phyloP scores from a whole-genome alignment of 768 basidiomycete genomes.

The Lactarius pseudohatsudake region DNA sequence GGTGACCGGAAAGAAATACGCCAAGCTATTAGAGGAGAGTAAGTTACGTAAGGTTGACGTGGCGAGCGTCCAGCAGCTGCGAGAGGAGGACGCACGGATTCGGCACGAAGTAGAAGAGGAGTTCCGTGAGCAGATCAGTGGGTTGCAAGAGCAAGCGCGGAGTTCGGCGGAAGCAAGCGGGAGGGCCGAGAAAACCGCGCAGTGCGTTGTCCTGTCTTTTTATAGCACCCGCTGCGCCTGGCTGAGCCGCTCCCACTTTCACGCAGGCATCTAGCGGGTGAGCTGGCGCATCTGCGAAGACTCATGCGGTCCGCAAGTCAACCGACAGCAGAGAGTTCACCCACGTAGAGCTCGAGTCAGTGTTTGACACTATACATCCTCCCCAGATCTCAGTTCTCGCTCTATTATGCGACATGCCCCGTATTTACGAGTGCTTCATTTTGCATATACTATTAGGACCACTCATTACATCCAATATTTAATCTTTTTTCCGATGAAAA shows the following conservation, averaged over 20 bases:
- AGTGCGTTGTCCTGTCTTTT: constrained; percentile 43
- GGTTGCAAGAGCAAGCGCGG: constrained; percentile 54
- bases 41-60: constrained; percentile 49
- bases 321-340: constrained; percentile 14
- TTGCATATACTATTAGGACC: constrained; percentile 22
- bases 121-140: constrained; percentile 57
- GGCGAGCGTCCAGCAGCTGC: constrained; percentile 49
- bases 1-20: constrained; percentile 67
- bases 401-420: constrained; percentile 2
- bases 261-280: constrained; percentile 55
- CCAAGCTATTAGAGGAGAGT: constrained; percentile 60
- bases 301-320: constrained; percentile 61
- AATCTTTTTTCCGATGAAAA: not conserved
- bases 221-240: not conserved
- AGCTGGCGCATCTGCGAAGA: constrained; percentile 67
- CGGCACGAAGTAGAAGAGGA: constrained; percentile 58
- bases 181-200: constrained; percentile 58
- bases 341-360: constrained; percentile 15
- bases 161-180: constrained; percentile 55
- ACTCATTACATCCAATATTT: constrained; percentile 23
- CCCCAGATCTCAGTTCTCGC: not conserved
- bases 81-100: constrained; percentile 49
- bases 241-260: constrained; percentile 22
- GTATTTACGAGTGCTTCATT: constrained; percentile 23
- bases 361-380: not conserved